phyloP scores from a whole-genome alignment of 1,284 basidiomycete genomes.

The Sanguinoderma infundibulare region DNA sequence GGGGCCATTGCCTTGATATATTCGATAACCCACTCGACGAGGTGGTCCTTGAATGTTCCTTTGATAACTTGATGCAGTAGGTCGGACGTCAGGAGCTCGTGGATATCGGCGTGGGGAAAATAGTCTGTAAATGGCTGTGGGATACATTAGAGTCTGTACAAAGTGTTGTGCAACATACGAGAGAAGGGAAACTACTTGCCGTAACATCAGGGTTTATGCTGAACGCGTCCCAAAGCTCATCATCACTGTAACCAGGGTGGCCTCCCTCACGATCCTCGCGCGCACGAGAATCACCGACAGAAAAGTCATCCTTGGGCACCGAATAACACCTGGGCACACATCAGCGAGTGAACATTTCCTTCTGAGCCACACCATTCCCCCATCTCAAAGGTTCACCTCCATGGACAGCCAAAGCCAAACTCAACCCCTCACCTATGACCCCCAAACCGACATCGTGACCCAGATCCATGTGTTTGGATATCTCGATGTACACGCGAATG shows the following conservation, averaged over 20 bases:
- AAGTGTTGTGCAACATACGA: no score
- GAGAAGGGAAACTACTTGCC: no score
- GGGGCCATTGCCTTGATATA: constrained; percentile 1
- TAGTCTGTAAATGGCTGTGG: constrained; percentile 11
- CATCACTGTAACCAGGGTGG: background rate
- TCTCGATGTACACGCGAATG: background rate
- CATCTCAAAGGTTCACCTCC: constrained; percentile 63
- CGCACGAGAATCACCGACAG: background rate
- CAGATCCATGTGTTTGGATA: no score
- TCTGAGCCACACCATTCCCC: background rate
- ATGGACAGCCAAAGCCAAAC: constrained; percentile 70
- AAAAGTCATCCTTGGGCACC: background rate
- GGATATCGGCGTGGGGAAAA: constrained; percentile 14
- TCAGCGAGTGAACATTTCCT: background rate
- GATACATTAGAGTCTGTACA: no score
- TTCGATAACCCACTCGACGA: constrained; percentile 20
- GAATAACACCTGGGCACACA: no score
- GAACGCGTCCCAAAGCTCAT: background rate
- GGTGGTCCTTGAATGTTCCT: constrained; percentile 21
- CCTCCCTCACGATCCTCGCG: background rate
- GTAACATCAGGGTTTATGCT: background rate
- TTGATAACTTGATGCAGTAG: constrained; percentile 13
- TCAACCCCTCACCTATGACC: constrained; percentile 76
- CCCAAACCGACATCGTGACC: constrained; percentile 51
- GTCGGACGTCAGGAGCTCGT: constrained; percentile 14